Conservation (phyloP, 164 flowering plant genomes). For the Tinospora cordifolia region DNA sequence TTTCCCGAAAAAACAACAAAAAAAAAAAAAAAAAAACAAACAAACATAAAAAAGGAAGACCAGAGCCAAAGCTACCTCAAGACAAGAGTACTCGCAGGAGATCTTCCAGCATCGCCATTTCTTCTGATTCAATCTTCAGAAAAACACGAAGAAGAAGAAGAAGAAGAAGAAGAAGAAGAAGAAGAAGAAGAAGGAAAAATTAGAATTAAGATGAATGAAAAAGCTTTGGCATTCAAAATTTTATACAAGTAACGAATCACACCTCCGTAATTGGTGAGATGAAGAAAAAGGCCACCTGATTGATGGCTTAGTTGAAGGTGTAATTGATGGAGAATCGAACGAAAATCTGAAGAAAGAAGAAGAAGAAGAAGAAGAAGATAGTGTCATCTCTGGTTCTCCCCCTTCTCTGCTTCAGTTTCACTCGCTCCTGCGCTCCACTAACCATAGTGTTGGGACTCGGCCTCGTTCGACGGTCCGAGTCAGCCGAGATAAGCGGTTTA, state of each 20-base stretch:
- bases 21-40: neutral
- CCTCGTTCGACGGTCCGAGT: too few relatives aligned
- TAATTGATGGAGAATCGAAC: neutral
- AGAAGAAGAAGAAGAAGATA: too few relatives aligned
- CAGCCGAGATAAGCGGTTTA: too few relatives aligned
- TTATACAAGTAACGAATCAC: neutral
- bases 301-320: neutral
- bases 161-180: neutral
- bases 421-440: too few relatives aligned
- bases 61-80: conserved; percentile 20
- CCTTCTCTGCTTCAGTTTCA: too few relatives aligned
- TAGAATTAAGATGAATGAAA: neutral
- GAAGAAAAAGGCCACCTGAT: neutral
- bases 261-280: neutral
- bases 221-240: neutral
- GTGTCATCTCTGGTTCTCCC: too few relatives aligned
- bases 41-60: neutral
- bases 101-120: conserved; percentile 9
- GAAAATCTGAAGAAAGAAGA: too few relatives aligned
- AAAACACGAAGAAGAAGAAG: neutral
- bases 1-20: neutral
- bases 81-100: conserved; percentile 22
- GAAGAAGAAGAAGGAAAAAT: neutral
- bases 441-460: too few relatives aligned
- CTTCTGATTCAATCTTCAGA: conserved; percentile 8